Percentiles rank a stretch among this genome's conserved stretches.
These are phyloP conservation scores for Aegilops tauschii DNA, from an alignment of 176 grass and related monocot genomes.

Conservation along the genomic window DNA sequence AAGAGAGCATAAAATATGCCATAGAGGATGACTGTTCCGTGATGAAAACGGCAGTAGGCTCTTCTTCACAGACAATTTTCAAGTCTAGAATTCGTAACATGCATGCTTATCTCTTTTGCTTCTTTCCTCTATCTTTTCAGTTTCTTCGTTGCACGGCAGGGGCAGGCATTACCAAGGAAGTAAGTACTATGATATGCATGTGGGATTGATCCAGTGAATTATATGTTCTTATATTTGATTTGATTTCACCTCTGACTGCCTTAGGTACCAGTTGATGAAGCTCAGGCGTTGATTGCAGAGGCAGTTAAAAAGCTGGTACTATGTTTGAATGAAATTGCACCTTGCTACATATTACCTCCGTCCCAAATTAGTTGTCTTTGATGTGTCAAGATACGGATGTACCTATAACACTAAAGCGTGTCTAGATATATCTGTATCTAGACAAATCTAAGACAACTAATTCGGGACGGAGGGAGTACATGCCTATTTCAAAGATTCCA, in stretches of 20 bases:
- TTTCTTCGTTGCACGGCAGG: constrained; percentile 13
- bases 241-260: background rate
- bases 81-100: background rate
- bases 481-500: background rate
- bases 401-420: too few relatives aligned
- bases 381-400: too few relatives aligned
- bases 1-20: background rate
- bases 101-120: background rate
- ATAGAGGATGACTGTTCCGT: background rate
- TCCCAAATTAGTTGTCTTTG: too few relatives aligned
- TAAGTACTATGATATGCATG: constrained; percentile 8
- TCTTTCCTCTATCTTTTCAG: constrained; percentile 2
- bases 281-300: background rate
- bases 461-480: background rate
- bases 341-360: background rate
- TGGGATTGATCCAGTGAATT: background rate
- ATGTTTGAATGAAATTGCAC: background rate
- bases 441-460: too few relatives aligned
- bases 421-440: too few relatives aligned
- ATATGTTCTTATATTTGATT: background rate
- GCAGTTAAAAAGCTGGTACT: constrained; percentile 8
- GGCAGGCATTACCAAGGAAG: background rate
- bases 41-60: background rate
- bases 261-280: constrained; percentile 22
- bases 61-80: background rate